phyloP scores from a whole-genome alignment of 441 rosid species.

The Gossypium gossypioides region DNA sequence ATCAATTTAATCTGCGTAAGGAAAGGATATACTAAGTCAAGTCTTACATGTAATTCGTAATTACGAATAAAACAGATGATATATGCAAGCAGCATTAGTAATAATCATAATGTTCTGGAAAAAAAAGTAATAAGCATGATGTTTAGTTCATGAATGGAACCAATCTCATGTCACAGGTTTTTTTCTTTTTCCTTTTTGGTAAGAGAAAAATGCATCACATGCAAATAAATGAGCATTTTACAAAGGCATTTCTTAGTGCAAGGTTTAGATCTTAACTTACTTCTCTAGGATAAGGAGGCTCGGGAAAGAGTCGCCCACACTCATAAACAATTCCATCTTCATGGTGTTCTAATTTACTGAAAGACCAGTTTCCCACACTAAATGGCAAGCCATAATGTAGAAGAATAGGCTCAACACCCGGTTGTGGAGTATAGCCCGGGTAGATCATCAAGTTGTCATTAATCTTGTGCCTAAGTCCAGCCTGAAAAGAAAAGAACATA shows the following conservation, averaged over 20 bases:
- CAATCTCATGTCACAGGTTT: neutral
- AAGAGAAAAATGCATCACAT: neutral
- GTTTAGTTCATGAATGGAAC: neutral
- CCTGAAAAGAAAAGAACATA: conserved; percentile 34
- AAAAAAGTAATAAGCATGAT: neutral
- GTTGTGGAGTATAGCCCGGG: conserved; percentile 81
- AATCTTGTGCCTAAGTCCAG: conserved; percentile 89
- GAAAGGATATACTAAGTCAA: conserved; percentile 14
- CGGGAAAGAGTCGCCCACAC: conserved; percentile 83
- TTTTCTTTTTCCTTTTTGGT: neutral
- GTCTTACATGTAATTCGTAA: neutral
- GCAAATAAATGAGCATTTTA: neutral
- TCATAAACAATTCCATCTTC: conserved; percentile 84
- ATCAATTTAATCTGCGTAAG: conserved; percentile 51
- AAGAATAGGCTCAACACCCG: conserved; percentile 79
- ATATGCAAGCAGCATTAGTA: neutral
- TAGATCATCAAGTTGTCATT: conserved; percentile 83
- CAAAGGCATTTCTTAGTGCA: neutral
- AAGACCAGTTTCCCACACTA: conserved; percentile 88
- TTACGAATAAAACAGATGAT: neutral
- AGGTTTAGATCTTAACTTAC: conserved; percentile 27
- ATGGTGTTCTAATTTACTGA: conserved; percentile 78
- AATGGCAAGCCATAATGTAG: conserved; percentile 89
- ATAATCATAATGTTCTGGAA: neutral
- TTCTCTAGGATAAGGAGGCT: conserved; percentile 97